A percentile compares a stretch with the other conserved stretches of the same genome.
Evolutionary conservation across 2,329 filamentous ascomycete species (phyloP).

Genomic region (Bertia moriformis): DNA sequence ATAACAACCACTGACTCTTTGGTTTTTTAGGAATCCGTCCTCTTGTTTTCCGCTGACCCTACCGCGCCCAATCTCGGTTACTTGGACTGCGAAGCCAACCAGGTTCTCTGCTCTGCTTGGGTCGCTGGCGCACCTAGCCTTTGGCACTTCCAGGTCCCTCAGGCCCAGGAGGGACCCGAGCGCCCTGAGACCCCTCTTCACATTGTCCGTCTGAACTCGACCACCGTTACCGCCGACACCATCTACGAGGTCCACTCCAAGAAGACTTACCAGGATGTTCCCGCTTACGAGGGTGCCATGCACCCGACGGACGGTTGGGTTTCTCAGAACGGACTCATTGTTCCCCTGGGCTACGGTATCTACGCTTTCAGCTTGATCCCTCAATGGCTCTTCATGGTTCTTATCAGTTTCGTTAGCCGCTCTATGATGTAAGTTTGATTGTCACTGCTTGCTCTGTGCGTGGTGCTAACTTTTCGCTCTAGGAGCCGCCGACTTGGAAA

Average conservation of each 20-base stretch:
- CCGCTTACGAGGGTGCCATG: constrained; percentile 39
- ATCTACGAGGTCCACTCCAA: constrained; percentile 40
- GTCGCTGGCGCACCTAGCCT: constrained; percentile 36
- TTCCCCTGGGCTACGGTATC: constrained; percentile 39
- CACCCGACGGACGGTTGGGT: constrained; percentile 46
- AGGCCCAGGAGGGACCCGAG: constrained; percentile 32
- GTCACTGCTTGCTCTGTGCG: not conserved
- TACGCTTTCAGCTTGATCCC: constrained; percentile 41
- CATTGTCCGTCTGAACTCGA: constrained; percentile 38
- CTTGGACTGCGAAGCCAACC: constrained; percentile 42
- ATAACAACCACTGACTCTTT: no score
- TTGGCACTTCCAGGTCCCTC: constrained; percentile 41
- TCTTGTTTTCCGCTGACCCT: constrained; percentile 33
- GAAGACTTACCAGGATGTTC: constrained; percentile 33
- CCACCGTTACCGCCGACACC: constrained; percentile 35
- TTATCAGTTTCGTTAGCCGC: constrained; percentile 43
- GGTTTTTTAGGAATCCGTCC: constrained; percentile 31
- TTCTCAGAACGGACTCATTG: constrained; percentile 31
- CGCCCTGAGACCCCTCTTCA: constrained; percentile 34
- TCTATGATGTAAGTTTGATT: constrained; percentile 39
- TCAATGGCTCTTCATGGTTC: constrained; percentile 50
- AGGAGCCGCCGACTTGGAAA: constrained; percentile 14
- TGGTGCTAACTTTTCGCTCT: no score
- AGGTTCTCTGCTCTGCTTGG: constrained; percentile 46
- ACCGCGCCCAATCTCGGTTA: constrained; percentile 39